Percentiles rank a stretch among this genome's conserved stretches.
Conservation (phyloP, 305 asterid species). For the Rubia tinctorum region DNA sequence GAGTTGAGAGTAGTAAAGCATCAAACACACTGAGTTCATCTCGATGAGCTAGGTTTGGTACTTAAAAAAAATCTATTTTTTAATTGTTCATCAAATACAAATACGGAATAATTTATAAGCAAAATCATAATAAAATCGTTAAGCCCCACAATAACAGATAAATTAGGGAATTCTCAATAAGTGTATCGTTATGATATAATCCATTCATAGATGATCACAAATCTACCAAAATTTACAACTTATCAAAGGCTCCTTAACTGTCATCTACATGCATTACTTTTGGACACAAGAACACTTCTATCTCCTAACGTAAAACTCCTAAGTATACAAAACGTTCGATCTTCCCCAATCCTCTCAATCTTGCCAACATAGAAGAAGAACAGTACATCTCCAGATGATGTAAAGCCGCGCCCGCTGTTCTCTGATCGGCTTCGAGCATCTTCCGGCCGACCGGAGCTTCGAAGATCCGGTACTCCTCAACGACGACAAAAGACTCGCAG, state of each 20-base stretch:
- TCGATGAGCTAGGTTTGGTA: too few relatives aligned
- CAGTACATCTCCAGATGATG: conserved; percentile 48
- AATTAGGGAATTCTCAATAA: neutral
- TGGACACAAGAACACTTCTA: neutral
- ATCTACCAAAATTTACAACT: conserved; percentile 12
- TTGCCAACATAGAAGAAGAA: conserved; percentile 45
- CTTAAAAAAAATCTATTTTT: too few relatives aligned
- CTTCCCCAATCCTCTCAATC: conserved; percentile 18
- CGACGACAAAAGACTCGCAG: conserved; percentile 14
- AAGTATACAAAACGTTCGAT: neutral
- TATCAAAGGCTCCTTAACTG: neutral
- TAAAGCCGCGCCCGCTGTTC: conserved; percentile 39
- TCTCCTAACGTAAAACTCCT: neutral
- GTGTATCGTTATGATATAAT: neutral
- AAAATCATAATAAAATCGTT: too few relatives aligned
- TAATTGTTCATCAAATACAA: too few relatives aligned
- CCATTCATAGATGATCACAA: neutral
- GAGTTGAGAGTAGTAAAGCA: too few relatives aligned
- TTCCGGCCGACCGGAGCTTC: conserved; percentile 22
- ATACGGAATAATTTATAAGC: too few relatives aligned
- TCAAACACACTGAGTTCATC: too few relatives aligned
- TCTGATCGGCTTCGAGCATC: conserved; percentile 35
- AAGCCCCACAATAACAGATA: neutral
- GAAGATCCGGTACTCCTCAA: conserved; percentile 23
- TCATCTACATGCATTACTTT: neutral